Percentiles rank a stretch among this genome's conserved stretches.
Conservation (phyloP, 192 early-diverging fungal genomes). For the Coemansia sp. region DNA sequence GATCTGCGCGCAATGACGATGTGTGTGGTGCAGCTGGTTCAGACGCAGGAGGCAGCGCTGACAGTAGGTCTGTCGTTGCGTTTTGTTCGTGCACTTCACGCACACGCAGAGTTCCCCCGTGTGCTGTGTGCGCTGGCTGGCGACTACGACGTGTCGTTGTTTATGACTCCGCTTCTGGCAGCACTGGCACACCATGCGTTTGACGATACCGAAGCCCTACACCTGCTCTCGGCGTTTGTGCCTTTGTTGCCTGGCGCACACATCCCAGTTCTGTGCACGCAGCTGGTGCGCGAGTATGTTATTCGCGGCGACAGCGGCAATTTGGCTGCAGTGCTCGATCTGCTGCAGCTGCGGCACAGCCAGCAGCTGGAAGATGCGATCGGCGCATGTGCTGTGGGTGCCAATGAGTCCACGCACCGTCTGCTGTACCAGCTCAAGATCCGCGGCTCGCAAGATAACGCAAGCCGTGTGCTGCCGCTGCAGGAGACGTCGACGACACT, state of each 20-base stretch:
- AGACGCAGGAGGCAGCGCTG: conserved; percentile 30
- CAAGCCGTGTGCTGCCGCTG: conserved; percentile 49
- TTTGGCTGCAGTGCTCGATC: conserved; percentile 4
- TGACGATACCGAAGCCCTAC: neutral
- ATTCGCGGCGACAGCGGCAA: conserved; percentile 3
- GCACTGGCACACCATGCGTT: conserved; percentile 23
- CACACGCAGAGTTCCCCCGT: conserved; percentile 10
- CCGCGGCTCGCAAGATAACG: conserved; percentile 5
- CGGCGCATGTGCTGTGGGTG: conserved; percentile 13
- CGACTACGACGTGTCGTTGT: conserved; percentile 19
- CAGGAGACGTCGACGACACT: conserved; percentile 73
- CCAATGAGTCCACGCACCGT: conserved; percentile 14
- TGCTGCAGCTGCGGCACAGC: conserved; percentile 28
- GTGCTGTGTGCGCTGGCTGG: conserved; percentile 17
- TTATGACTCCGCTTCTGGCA: conserved; percentile 23
- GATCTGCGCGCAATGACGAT: conserved; percentile 35
- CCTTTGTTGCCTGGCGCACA: conserved; percentile 14
- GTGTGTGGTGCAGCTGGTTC: conserved; percentile 39
- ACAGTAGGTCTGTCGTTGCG: conserved; percentile 3
- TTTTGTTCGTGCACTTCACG: conserved; percentile 12
- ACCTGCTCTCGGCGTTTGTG: conserved; percentile 16
- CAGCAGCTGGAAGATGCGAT: conserved; percentile 39
- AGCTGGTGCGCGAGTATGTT: conserved; percentile 25
- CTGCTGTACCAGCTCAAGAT: conserved; percentile 40
- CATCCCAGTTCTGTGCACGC: conserved; percentile 18